Evolutionary conservation across 2,329 filamentous ascomycete genomes (phyloP), one percentile per base, ranked within the genome.

Genomic region (Fusarium compactum): DNA sequence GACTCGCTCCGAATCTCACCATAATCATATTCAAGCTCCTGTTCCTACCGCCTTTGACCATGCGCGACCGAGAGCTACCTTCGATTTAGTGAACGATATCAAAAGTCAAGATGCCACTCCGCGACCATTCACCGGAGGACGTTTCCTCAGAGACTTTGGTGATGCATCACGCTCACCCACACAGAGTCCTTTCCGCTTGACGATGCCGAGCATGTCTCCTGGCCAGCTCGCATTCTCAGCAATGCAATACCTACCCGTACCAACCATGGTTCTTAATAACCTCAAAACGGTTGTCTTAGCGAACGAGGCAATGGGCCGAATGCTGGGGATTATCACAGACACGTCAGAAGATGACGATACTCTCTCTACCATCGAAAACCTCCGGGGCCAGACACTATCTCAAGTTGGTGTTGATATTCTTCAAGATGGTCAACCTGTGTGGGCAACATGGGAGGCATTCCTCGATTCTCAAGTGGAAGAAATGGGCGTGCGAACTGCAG

Each of bases 321-420:
- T 95, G 73, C 80, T 95, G 24, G 90, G 89, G 6, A 82, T 92
- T 51, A 82, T 88, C 27, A 69, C 76, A 5, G 82, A 83, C 18
- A 77, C 79, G 29, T 72, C 80, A 6, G 80, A 79, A 27, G 79
- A 80, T 18, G 82, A 84, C 20, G 82, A 83, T 48, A 75, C 78
- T 8, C 77, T 81, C 5, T 82, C 82, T 12, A 82, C 87, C 6
- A 83, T 86, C 41, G 90, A 94, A 34, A 80, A 83, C 22, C 82
- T 95, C 18, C 85, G 86, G 30, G 91, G 91, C 3, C 88, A 91
- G 74, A 87, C 87, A 0, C 81, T 95, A 51, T 87, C 88, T 8
- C 88, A 94, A 72, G 84, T 95, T 14, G 92, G 92, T 1, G 85
- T 95, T 59, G 91, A 94, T 70, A 86, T 94, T 81, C 76, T 94